Evolutionary conservation across 192 early-diverging fungal species (phyloP), one percentile per base, ranked within the genome.

Genomic region (Haplosporangium gracile): DNA sequence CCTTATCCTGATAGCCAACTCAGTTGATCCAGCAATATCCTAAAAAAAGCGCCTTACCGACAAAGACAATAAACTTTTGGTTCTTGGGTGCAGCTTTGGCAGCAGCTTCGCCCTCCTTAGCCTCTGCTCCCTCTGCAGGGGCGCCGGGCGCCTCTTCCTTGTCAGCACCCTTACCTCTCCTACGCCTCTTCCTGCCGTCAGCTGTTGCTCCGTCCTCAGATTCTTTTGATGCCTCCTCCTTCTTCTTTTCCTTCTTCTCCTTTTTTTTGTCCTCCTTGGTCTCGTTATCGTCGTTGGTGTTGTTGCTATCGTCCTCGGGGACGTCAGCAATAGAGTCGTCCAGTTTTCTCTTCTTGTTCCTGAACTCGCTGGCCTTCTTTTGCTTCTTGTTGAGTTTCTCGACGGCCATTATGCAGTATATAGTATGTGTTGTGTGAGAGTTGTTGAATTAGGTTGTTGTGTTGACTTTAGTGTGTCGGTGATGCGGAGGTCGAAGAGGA

Each of bases 371-470:
- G 0, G 91, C 78, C 83, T 92, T 92, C 82, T 90, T 81, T 72
- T 92, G 89, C 55, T 87, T 85, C 65, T 92, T 92, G 45, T 88
- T 89, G 55, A 89, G 80, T 72, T 92, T 92, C 76, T 92, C 90
- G n/a, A 39, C 81, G 45, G 70, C 74, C 73, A 79, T 83, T 65
- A 32, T 32, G 29, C 18, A 43, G 49, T 18, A 5, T 16, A 22
- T 51, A 51, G 24, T 60, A 9, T 24, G n/a, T 60, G 26, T 26
- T 65, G 3, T 9, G 13, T 32, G 60, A 32, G 11, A n/a, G 29
- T 34, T 13, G 60, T 9, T 29, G 26, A 32, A 29, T 65, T 51
- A 18, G 20, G 49, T 51, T 18, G 5, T 22, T 22, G 3, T 0
- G 18, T 51, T 22, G 2, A 5, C 18, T 22, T 51, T 51, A 5